Base-by-base conservation (phyloP, 1,284 basidiomycete genomes). In the Ustilago hordei region DNA sequence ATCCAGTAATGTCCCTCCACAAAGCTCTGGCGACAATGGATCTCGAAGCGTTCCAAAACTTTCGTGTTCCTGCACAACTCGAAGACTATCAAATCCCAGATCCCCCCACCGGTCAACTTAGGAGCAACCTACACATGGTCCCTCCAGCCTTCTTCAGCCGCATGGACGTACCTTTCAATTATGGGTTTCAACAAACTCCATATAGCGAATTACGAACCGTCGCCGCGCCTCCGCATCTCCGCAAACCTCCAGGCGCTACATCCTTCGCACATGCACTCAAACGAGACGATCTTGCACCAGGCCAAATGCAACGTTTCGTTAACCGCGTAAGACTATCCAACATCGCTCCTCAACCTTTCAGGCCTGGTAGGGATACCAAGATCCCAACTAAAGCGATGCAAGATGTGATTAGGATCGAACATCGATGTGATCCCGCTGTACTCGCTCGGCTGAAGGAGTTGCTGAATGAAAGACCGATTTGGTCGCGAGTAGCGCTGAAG, bases 401-500 rank as follows among this genome's bases (percentile, higher is more conserved):
- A 4, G 75, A 78, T 31, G 75, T 78, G 36, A 17, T 72, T 7
- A 7, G 56, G 17, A 72, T 77, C 48, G 69, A 72, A 19, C 59
- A 64, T 32, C 65, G 75, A 4, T 72, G 69, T 19, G 67, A 70
- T 6, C 64, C 62, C 1, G 7, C 31, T 3, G 41, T 71, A 3
- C 55, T 82, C 0, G 38, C 39, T 0, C 41, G 55, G 12, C 36
- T 80, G 36, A 31, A 66, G 0, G 57, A 65, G 45, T 23, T 79
- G 6, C 79, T 89, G 47, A 86, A 88, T 50, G 88, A 92, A 69
- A 89, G 96, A 28, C 94, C 95, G 0, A 88, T 97, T 19, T 99
- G 96, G 95, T 93, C 93, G 1, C 90, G 95, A 13, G 89, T 90
- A 60, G 93, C 93, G 0, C 87, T 98, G 8, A 90, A 93, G 70